Evolutionary conservation across 2,329 filamentous ascomycete genomes (phyloP).

Genomic region (Stachybotrys echinatus): DNA sequence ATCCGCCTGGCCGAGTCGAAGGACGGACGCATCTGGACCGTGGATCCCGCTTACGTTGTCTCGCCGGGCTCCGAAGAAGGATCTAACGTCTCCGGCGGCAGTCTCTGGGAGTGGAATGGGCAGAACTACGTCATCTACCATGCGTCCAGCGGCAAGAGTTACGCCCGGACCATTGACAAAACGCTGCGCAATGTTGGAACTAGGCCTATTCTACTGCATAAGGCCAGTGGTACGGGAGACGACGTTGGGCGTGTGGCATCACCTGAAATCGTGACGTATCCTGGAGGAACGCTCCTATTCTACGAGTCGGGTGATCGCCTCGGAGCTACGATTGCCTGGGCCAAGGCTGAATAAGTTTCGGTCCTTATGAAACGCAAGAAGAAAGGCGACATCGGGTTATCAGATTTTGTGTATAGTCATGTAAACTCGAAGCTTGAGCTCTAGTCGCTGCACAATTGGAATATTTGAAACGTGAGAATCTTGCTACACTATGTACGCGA

Average conservation of each 20-base stretch:
- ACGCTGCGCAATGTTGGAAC: conserved; percentile 8
- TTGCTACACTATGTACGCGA: too few species aligned
- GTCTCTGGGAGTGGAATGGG: conserved; percentile 10
- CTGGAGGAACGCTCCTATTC: conserved; percentile 7
- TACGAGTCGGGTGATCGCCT: conserved; percentile 12
- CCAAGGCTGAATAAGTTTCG: conserved; percentile 7
- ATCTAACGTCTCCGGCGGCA: conserved; percentile 8
- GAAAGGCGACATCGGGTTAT: too few species aligned
- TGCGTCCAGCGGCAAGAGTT: conserved; percentile 10
- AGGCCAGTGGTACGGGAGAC: conserved; percentile 7
- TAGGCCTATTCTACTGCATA: conserved; percentile 7
- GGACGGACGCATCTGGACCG: conserved; percentile 13
- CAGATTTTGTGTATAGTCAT: too few species aligned
- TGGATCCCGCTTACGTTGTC: conserved; percentile 8
- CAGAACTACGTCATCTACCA: conserved; percentile 11
- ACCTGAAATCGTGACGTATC: conserved; percentile 7
- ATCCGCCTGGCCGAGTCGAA: conserved; percentile 17
- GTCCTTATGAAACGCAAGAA: too few species aligned
- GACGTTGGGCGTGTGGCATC: conserved; percentile 9
- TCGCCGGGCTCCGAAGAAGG: conserved; percentile 8
- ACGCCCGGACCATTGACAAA: conserved; percentile 11
- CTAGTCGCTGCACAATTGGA: too few species aligned
- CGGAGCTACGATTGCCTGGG: conserved; percentile 11
- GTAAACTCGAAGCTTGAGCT: too few species aligned
- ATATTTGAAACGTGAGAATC: too few species aligned